Evolutionary conservation across 23 red algal genomes (phyloP).

Genomic region (Gracilaria vermiculophylla): DNA sequence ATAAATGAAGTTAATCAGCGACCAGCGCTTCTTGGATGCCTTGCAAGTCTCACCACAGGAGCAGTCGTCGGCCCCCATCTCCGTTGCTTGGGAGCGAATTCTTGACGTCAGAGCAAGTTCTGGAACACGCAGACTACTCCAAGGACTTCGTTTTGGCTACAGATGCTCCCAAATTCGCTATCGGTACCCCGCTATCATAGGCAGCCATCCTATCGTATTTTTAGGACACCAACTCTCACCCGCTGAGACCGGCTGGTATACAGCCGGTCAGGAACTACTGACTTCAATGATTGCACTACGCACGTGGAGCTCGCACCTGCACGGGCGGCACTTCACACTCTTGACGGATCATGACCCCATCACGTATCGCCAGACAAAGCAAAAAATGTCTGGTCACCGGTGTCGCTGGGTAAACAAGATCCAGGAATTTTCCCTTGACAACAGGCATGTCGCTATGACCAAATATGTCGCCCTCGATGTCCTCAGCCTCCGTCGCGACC

Average conservation of each 20-base stretch:
- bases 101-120: neutral
- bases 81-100: too few species aligned
- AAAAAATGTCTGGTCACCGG: neutral
- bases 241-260: slow-evolving; percentile 11
- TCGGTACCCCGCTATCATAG: neutral
- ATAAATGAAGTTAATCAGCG: too few species aligned
- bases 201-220: neutral
- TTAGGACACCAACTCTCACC: slow-evolving; percentile 1
- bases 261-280: slow-evolving; percentile 26
- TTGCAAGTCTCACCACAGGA: too few species aligned
- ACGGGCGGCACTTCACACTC: neutral
- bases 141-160: slow-evolving; percentile 1
- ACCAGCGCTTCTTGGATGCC: too few species aligned
- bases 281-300: neutral
- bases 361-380: slow-evolving; percentile 26
- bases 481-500: neutral
- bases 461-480: neutral
- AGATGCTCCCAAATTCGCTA: slow-evolving; percentile 20
- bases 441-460: neutral
- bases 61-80: too few species aligned
- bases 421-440: slow-evolving; percentile 14
- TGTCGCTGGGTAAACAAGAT: slow-evolving; percentile 33
- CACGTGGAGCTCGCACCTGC: slow-evolving; percentile 10
- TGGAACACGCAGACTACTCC: neutral
- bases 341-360: slow-evolving; percentile 44